Evolutionary conservation across 2,329 filamentous ascomycete genomes (phyloP).

Genomic region (Xylaria sp.): DNA sequence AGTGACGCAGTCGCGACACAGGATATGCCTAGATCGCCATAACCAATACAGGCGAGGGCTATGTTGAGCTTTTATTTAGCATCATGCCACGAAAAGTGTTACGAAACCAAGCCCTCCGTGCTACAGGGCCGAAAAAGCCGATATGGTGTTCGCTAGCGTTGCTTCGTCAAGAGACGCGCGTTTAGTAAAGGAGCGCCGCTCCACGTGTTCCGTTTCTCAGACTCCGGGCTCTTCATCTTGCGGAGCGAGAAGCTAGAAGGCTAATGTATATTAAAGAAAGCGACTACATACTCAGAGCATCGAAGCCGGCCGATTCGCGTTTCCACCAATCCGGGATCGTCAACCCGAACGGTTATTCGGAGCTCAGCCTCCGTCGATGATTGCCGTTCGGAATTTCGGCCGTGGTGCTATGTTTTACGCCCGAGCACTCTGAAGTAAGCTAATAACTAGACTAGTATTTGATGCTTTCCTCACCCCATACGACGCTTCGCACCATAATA

Average conservation of each 20-base stretch:
- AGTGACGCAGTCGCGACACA: not conserved
- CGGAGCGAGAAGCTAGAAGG: not conserved
- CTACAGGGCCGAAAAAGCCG: conserved; percentile 33
- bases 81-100: not conserved
- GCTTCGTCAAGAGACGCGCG: conserved; percentile 11
- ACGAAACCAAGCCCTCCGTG: not conserved
- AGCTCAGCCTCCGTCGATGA: conserved; percentile 32
- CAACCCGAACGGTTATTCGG: conserved; percentile 29
- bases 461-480: not conserved
- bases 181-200: conserved; percentile 9
- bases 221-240: not conserved
- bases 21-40: not conserved
- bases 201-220: conserved; percentile 5
- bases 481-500: not conserved
- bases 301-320: conserved; percentile 10
- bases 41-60: not conserved
- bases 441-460: not conserved
- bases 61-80: conserved; percentile 9
- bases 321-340: conserved; percentile 38
- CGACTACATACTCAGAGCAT: conserved; percentile 1
- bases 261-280: not conserved
- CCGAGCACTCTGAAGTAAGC: too few species aligned
- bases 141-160: not conserved
- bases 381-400: not conserved
- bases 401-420: not conserved